These are phyloP conservation scores for Oryza rufipogon DNA, from an alignment of 176 grass and related monocot species.

Conservation along the genomic window DNA sequence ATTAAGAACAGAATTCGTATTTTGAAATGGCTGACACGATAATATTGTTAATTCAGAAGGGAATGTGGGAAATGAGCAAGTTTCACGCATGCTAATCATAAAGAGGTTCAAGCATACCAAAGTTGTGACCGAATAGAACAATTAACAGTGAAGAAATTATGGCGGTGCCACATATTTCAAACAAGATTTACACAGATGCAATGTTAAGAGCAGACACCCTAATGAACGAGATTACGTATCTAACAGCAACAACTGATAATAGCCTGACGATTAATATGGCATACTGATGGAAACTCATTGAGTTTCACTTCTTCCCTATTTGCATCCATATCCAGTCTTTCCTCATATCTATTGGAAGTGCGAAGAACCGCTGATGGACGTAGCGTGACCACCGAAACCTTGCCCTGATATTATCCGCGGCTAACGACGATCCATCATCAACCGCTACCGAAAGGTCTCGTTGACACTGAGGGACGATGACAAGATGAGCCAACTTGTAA, in stretches of 20 bases:
- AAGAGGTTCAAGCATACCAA: not conserved
- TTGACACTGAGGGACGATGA: no score
- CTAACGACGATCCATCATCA: no score
- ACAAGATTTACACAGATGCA: not conserved
- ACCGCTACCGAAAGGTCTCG: no score
- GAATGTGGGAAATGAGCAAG: not conserved
- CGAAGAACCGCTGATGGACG: no score
- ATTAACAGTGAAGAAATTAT: not conserved
- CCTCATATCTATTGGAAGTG: constrained; percentile 40
- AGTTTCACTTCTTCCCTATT: constrained; percentile 28
- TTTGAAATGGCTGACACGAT: not conserved
- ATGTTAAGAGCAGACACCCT: no score
- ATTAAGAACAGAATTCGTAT: not conserved
- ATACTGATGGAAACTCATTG: no score
- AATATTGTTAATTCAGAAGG: not conserved
- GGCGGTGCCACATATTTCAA: constrained; percentile 9
- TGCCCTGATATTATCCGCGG: no score
- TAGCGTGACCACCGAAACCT: no score
- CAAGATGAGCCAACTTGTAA: no score
- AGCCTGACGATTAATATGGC: no score
- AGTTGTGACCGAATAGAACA: not conserved
- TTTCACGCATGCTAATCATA: not conserved
- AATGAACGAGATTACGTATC: no score
- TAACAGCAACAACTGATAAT: no score
- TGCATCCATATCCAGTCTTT: constrained; percentile 41